phyloP scores from a whole-genome alignment of 176 grass and related monocot species.

The Oryza punctata region DNA sequence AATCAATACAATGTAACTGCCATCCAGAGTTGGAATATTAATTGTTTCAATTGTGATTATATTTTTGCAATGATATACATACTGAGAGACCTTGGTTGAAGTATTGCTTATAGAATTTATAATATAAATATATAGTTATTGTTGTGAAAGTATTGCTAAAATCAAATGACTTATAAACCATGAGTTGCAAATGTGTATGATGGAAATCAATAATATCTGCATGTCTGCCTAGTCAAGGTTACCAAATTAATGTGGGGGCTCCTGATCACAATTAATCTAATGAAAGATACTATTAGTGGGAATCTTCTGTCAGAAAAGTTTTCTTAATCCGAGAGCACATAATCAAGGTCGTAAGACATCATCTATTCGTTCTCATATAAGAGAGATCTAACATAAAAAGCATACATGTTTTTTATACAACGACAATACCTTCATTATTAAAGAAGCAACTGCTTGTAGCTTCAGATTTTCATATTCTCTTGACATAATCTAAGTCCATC shows the following conservation, averaged over 20 bases:
- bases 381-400: constrained; percentile 50
- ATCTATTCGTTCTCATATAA: constrained; percentile 2
- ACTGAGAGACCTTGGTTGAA: neutral
- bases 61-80: neutral
- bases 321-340: constrained; percentile 29
- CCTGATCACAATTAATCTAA: constrained; percentile 11
- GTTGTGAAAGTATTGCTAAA: neutral
- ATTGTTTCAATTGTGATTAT: neutral
- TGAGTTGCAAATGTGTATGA: neutral
- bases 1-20: neutral
- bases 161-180: neutral
- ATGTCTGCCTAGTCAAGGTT: constrained; percentile 13
- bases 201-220: neutral
- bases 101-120: neutral
- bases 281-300: constrained; percentile 18
- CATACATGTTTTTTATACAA: constrained; percentile 24
- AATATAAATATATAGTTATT: neutral
- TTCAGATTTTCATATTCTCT: constrained; percentile 25
- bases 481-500: constrained; percentile 12
- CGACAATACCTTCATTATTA: constrained; percentile 11
- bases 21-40: neutral
- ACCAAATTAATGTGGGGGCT: neutral
- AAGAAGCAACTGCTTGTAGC: constrained; percentile 26
- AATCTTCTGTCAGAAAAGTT: constrained; percentile 27
- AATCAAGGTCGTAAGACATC: constrained; percentile 29